phyloP scores from a whole-genome alignment of 305 asterid genomes.

The Andrographis paniculata region DNA sequence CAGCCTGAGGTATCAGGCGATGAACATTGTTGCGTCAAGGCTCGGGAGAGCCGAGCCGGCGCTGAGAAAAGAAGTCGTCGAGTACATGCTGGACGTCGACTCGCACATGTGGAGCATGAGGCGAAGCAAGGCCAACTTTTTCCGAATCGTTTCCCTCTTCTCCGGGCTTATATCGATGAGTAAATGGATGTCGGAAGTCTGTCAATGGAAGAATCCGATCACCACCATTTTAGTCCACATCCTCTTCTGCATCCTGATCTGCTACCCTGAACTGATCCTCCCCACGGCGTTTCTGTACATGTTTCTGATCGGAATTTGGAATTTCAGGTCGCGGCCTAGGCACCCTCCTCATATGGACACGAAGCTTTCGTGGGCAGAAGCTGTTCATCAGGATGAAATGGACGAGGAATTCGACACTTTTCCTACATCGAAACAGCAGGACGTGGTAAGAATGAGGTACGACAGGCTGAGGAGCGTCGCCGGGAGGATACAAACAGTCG shows the following conservation, averaged over 20 bases:
- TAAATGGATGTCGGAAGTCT: constrained; percentile 66
- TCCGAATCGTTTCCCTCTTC: constrained; percentile 69
- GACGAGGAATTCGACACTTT: constrained; percentile 87
- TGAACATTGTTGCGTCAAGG: constrained; percentile 59
- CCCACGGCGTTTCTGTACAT: constrained; percentile 90
- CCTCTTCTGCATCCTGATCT: constrained; percentile 67
- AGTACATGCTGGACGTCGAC: constrained; percentile 88
- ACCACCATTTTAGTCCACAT: constrained; percentile 76
- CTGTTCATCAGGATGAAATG: constrained; percentile 64
- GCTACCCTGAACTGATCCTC: constrained; percentile 75
- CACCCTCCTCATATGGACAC: constrained; percentile 89
- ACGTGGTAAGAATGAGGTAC: constrained; percentile 64
- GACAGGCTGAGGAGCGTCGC: constrained; percentile 70
- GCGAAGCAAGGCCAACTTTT: constrained; percentile 87
- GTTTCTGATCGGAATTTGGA: constrained; percentile 83
- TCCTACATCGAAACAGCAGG: constrained; percentile 60
- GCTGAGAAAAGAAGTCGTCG: constrained; percentile 69
- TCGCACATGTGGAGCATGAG: constrained; percentile 76
- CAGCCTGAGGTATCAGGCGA: constrained; percentile 88
- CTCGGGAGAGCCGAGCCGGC: constrained; percentile 83
- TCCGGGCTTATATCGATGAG: constrained; percentile 46
- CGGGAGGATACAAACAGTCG: constrained; percentile 77
- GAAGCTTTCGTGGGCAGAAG: constrained; percentile 72
- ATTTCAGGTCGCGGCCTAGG: constrained; percentile 64
- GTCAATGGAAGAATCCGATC: constrained; percentile 74